phyloP scores from a whole-genome alignment of 371 early-diverging fungal genomes.

The Mucor ambiguus region DNA sequence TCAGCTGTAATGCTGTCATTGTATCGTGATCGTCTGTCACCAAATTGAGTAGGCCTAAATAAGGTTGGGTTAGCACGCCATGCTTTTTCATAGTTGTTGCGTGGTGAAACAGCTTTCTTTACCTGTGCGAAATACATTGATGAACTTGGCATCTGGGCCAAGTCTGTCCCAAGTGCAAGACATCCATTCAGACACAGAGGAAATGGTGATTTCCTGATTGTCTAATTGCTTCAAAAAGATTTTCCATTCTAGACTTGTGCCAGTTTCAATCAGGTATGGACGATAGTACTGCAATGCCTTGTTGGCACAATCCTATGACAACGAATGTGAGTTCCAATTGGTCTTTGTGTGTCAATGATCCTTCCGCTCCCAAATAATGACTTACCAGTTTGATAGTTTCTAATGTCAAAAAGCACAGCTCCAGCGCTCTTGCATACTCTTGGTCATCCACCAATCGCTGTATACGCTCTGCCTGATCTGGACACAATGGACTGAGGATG shows the following conservation, averaged over 20 bases:
- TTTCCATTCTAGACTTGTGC: constrained; percentile 61
- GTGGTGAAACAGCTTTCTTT: too few relatives aligned
- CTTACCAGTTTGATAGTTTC: constrained; percentile 77
- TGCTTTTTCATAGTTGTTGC: background rate
- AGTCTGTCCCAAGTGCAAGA: constrained; percentile 34
- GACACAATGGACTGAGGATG: constrained; percentile 56
- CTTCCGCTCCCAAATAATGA: background rate
- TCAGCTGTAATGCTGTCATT: constrained; percentile 1
- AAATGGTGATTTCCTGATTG: constrained; percentile 30
- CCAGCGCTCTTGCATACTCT: constrained; percentile 55
- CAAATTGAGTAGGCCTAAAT: constrained; percentile 27
- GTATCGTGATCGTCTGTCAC: constrained; percentile 23
- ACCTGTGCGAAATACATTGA: constrained; percentile 35
- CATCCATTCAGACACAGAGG: constrained; percentile 43
- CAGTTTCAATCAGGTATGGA: constrained; percentile 23
- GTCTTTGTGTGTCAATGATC: too few relatives aligned
- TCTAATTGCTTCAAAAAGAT: constrained; percentile 59
- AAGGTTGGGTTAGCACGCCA: background rate
- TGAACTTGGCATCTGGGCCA: constrained; percentile 26
- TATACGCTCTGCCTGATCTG: constrained; percentile 31
- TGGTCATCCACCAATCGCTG: constrained; percentile 29
- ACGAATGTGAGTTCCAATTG: too few relatives aligned
- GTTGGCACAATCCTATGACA: constrained; percentile 29
- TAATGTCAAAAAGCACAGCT: constrained; percentile 64
- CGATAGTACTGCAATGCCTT: constrained; percentile 30